phyloP scores from a whole-genome alignment of 164 flowering plant genomes.

The Nymphaea colorata region DNA sequence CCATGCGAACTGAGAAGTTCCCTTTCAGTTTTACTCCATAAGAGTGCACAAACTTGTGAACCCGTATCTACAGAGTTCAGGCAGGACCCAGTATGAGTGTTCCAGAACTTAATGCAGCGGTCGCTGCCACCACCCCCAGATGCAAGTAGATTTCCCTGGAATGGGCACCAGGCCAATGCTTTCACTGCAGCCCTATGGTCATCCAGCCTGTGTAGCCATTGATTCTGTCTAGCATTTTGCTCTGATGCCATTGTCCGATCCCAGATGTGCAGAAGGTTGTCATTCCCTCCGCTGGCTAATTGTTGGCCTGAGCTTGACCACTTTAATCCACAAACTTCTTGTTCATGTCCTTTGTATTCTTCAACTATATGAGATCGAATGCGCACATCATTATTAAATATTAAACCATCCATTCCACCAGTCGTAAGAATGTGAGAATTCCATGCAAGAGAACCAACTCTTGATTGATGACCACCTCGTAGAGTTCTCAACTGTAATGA shows the following conservation, averaged over 20 bases:
- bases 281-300: constrained; percentile 8
- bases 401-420: not conserved
- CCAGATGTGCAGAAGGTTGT: constrained; percentile 7
- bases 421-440: constrained; percentile 5
- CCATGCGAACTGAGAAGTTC: constrained; percentile 61
- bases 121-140: constrained; percentile 59
- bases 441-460: constrained; percentile 3
- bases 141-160: constrained; percentile 49
- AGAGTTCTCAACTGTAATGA: constrained; percentile 1
- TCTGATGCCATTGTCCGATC: not conserved
- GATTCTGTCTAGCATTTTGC: constrained; percentile 1
- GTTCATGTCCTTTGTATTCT: constrained; percentile 1
- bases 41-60: constrained; percentile 51
- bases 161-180: constrained; percentile 68
- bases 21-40: constrained; percentile 52
- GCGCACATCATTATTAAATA: constrained; percentile 3
- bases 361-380: constrained; percentile 2
- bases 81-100: constrained; percentile 53
- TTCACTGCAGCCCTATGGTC: constrained; percentile 62
- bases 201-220: constrained; percentile 53
- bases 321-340: constrained; percentile 9
- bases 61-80: constrained; percentile 58
- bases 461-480: not conserved
- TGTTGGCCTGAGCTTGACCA: constrained; percentile 8
- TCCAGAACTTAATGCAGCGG: constrained; percentile 56